Evolutionary conservation across 306 rosid genomes (phyloP).

Genomic region (Ormosia semicastrata): DNA sequence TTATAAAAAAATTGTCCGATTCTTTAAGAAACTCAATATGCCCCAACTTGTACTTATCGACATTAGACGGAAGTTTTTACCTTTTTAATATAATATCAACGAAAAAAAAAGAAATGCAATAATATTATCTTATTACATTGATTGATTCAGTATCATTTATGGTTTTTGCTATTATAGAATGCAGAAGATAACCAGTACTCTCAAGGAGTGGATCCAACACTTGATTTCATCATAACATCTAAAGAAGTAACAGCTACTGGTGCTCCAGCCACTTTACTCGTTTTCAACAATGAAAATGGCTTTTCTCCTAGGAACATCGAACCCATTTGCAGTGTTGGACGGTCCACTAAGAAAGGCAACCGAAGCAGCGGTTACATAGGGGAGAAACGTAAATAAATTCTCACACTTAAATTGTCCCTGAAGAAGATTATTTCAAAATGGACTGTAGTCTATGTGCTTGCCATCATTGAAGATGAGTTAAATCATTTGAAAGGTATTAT

Average conservation of each 20-base stretch:
- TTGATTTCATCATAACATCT: constrained; percentile 53
- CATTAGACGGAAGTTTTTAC: too few relatives aligned
- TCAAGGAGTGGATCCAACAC: constrained; percentile 40
- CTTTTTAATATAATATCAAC: too few relatives aligned
- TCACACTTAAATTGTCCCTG: neutral
- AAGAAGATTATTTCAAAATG: neutral
- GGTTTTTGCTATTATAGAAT: constrained; percentile 34
- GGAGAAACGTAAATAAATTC: constrained; percentile 48
- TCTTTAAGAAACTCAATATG: too few relatives aligned
- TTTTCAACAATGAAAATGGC: constrained; percentile 63
- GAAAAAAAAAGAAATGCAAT: neutral
- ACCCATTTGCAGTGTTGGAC: constrained; percentile 65
- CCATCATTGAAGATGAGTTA: neutral
- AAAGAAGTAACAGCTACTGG: constrained; percentile 55
- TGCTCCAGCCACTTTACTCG: constrained; percentile 51
- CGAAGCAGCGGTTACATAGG: constrained; percentile 60
- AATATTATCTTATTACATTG: neutral
- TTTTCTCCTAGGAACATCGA: constrained; percentile 51
- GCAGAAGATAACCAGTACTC: constrained; percentile 65
- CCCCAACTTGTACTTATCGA: too few relatives aligned
- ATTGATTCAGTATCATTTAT: neutral
- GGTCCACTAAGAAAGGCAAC: constrained; percentile 63
- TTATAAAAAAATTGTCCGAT: too few relatives aligned
- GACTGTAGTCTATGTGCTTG: neutral
- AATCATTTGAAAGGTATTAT: neutral